Base-by-base conservation (phyloP, 1,284 basidiomycete genomes). In the Melampsora occidentalis region DNA sequence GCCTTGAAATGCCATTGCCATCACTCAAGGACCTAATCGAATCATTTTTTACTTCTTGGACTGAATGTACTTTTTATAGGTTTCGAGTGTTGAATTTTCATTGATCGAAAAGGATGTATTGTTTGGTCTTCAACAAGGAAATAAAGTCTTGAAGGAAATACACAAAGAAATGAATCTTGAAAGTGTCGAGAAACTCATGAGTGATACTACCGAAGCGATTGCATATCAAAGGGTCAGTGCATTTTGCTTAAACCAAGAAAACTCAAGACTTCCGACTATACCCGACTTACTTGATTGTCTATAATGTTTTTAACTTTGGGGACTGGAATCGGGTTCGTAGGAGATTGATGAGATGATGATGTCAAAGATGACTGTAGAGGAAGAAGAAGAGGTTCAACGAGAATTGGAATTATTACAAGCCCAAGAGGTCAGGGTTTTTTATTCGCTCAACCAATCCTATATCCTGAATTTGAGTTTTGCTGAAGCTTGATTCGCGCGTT, bases 91-190 rank as follows among this genome's bases (percentile, higher is more conserved):
- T 81, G 96, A 99, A 83, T 98, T 97, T 85, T 93, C 96, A 0
- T 87, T 96, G 76, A 90, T 99, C 61, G 92, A 99, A 83, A 90
- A 93, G 61, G 93, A 94, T 4, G 92, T 99, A 20, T 83, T 98
- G 65, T 92, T 94, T 83, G 96, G 96, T 9, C 84, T 99, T 59
- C 89, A 93, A 83, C 93, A 96, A 84, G 96, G 96, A 2, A 97
- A 92, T 79, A 90, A 92, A 61, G 94, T 97, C 0, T 86, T 99
- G 75, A 93, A 91, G 82, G 89, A 96, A 84, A 91, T 99, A 51
- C 94, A 99, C 83, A 89, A 89, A 81, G 94, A 98, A 83, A 90
- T 98, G 87, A 93, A 90, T 79, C 81, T 94, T 4, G 94, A 97
- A 82, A 90, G 87, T 77, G 94, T 98, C n/a, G 96, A 98, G 86